Conservation (phyloP, 1,139 yeast genomes). For the Sugiyamaella grinbergsii region DNA sequence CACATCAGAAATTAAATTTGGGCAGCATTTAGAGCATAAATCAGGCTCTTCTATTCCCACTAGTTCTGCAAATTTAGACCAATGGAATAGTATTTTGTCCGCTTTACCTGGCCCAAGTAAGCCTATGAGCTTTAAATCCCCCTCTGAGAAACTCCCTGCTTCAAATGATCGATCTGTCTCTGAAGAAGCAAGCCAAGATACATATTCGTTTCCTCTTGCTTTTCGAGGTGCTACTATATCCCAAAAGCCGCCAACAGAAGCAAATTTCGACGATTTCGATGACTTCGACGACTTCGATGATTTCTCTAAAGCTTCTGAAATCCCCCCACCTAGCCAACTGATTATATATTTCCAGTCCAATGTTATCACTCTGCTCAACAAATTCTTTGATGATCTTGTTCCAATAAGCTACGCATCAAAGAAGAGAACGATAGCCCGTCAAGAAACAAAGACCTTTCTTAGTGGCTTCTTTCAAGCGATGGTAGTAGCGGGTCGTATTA, state of each 20-base stretch:
- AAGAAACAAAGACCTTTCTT: conserved; percentile 31
- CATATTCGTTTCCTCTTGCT: neutral
- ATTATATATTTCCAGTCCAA: conserved; percentile 25
- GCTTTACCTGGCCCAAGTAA: conserved; percentile 23
- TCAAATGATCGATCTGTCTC: too few species aligned
- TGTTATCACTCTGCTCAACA: conserved; percentile 29
- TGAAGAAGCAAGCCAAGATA: neutral
- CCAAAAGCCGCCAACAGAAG: conserved; percentile 3
- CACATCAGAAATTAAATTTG: conserved; percentile 25
- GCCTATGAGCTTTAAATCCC: neutral
- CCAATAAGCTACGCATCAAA: conserved; percentile 33
- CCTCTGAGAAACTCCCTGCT: too few species aligned
- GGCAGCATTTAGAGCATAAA: conserved; percentile 24
- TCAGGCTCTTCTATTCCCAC: conserved; percentile 4
- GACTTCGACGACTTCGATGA: conserved; percentile 23
- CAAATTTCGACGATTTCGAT: conserved; percentile 18
- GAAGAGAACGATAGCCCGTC: conserved; percentile 33
- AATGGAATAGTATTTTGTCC: conserved; percentile 25
- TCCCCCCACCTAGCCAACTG: conserved; percentile 28
- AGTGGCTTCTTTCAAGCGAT: conserved; percentile 31
- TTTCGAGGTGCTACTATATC: neutral
- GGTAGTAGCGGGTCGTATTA: conserved; percentile 30
- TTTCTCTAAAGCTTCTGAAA: conserved; percentile 21
- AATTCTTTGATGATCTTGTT: conserved; percentile 30
- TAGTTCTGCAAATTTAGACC: conserved; percentile 8